Evolutionary conservation across 495 filamentous ascomycete genomes (phyloP).

Genomic region (Hyaloscypha finlandica): DNA sequence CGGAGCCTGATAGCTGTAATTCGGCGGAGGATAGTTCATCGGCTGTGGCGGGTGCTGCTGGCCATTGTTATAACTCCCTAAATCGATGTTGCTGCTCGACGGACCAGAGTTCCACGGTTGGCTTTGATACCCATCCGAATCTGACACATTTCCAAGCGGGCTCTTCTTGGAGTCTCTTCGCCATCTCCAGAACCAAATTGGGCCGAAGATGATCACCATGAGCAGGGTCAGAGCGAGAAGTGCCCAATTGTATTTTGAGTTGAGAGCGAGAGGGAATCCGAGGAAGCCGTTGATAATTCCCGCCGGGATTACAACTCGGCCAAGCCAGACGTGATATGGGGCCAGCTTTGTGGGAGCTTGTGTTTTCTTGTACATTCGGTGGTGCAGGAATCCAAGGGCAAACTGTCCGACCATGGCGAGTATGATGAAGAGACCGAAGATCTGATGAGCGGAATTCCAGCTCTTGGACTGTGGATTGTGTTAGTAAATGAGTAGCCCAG

Average conservation of each 20-base stretch:
- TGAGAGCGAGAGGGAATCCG: slow-evolving; percentile 43
- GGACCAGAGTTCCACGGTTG: slow-evolving; percentile 11
- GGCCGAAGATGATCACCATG: slow-evolving; percentile 30
- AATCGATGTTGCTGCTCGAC: slow-evolving; percentile 4
- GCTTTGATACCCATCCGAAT: slow-evolving; percentile 11
- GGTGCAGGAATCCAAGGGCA: slow-evolving; percentile 49
- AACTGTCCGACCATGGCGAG: slow-evolving; percentile 50
- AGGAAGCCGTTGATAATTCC: slow-evolving; percentile 55
- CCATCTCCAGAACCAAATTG: slow-evolving; percentile 22
- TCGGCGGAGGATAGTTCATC: slow-evolving; percentile 10
- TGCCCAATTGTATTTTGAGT: slow-evolving; percentile 38
- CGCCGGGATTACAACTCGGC: slow-evolving; percentile 48
- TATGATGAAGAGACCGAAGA: slow-evolving; percentile 57
- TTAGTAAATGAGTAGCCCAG: neutral
- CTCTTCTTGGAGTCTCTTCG: neutral
- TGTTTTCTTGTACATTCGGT: slow-evolving; percentile 48
- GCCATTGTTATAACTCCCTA: neutral
- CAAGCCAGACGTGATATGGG: slow-evolving; percentile 51
- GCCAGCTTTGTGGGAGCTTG: slow-evolving; percentile 47
- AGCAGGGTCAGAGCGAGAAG: slow-evolving; percentile 37
- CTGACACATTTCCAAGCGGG: neutral
- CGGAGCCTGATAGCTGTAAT: neutral
- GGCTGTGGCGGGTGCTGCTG: neutral
- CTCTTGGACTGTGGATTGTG: slow-evolving; percentile 43
- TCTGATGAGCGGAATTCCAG: slow-evolving; percentile 57